phyloP scores from a whole-genome alignment of 768 basidiomycete genomes.

The Boletus patriciae region DNA sequence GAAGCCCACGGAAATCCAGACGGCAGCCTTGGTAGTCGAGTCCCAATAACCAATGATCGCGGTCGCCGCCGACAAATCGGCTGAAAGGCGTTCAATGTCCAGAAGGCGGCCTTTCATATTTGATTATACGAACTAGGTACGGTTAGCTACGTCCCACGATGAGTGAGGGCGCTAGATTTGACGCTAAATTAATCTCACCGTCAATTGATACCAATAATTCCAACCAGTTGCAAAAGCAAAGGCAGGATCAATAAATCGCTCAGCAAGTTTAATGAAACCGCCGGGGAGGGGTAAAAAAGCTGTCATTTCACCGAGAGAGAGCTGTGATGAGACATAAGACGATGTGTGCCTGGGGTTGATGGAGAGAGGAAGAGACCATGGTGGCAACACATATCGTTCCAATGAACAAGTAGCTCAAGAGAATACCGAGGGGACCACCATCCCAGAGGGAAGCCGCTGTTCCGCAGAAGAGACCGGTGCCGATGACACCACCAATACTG shows the following conservation, averaged over 20 bases:
- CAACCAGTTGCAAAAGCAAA: constrained; percentile 5
- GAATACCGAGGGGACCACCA: constrained; percentile 3
- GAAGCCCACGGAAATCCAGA: neutral
- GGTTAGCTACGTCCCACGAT: neutral
- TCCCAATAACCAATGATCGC: neutral
- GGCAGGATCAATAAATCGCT: constrained; percentile 4
- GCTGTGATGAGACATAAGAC: neutral
- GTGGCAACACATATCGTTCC: neutral
- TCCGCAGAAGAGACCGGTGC: constrained; percentile 2
- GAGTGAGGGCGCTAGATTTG: neutral
- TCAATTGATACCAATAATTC: constrained; percentile 6
- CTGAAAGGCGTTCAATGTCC: neutral
- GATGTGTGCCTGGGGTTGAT: neutral
- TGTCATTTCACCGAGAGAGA: constrained; percentile 4
- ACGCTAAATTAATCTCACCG: neutral
- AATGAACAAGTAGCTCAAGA: neutral
- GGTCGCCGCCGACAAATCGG: neutral
- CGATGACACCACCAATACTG: too few relatives aligned
- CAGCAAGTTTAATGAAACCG: constrained; percentile 5
- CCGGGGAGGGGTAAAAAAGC: constrained; percentile 1
- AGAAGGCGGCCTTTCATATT: neutral
- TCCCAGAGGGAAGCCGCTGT: neutral
- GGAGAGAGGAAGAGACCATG: neutral
- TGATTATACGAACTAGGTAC: neutral
- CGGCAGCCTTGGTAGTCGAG: neutral